Conservation (phyloP, 169 alveolate genomes). For the Eimeria necatrix region DNA sequence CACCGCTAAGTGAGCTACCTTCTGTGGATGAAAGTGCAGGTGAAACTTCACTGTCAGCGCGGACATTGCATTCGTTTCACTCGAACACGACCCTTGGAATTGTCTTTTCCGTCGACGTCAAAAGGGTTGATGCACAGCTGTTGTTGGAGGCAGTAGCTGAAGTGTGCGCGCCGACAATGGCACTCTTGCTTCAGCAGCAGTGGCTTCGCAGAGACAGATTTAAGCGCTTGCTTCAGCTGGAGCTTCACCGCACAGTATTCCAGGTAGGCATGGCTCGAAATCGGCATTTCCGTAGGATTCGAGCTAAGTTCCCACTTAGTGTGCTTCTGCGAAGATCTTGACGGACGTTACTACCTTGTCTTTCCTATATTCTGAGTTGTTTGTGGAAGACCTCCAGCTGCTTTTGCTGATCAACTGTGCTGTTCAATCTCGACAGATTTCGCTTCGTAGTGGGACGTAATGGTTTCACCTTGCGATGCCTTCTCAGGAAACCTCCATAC, state of each 20-base stretch:
- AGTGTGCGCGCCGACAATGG: conserved; percentile 62
- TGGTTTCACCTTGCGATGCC: not conserved
- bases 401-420: too few relatives aligned
- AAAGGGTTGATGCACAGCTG: conserved; percentile 44
- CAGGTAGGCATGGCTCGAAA: conserved; percentile 62
- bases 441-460: not conserved
- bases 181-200: conserved; percentile 66
- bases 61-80: not conserved
- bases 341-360: not conserved
- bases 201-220: conserved; percentile 79
- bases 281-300: not conserved
- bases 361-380: too few relatives aligned
- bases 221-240: conserved; percentile 76
- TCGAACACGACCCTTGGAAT: conserved; percentile 42
- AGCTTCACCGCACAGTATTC: conserved; percentile 75
- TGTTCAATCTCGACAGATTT: too few relatives aligned
- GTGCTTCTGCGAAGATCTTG: not conserved
- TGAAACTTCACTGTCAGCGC: not conserved
- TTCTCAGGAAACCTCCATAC: conserved; percentile 75
- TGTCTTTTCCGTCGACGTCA: conserved; percentile 45
- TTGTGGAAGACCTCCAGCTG: too few relatives aligned
- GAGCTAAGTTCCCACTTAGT: not conserved
- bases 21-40: conserved; percentile 5
- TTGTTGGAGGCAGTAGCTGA: conserved; percentile 41
- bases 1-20: not conserved